Base-by-base conservation (phyloP, 768 basidiomycete species). In the Mycena filopes region DNA sequence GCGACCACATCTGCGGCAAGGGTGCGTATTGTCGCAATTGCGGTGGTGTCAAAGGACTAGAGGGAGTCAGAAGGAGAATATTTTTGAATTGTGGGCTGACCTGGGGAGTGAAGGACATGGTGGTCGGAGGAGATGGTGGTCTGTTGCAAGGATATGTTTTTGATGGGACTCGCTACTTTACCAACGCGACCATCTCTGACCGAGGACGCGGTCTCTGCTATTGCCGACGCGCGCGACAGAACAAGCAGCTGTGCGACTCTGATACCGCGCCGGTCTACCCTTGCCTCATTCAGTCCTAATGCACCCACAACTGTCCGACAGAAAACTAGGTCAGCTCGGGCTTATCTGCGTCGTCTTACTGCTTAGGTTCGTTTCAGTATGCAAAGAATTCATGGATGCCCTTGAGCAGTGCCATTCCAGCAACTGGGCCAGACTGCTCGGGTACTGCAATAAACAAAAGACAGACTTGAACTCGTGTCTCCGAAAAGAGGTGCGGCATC, bases 371-470 rank as follows among this genome's bases (percentile, higher is more conserved):
- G 31, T 63, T 41, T 26, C 58, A 93, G 92, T 81, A 40, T 94
- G 92, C 81, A 85, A 81, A 72, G 91, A 92, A 20, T 89, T 94
- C 72, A 91, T 94, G 58, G 79, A 92, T 68, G 92, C 92, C 2
- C 86, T 94, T 26, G 85, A 93, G 53, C 78, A 83, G 49, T 94
- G 92, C 72, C 92, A 94, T 72, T 73, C 79, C 21, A 84, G 80
- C 71, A 81, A 75, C 23, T 92, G 89, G 89, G 82, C 83, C 26
- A 86, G 87, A 66, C 83, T 90, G 65, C 85, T 87, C 1, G 92
- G 92, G 23, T 84, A 82, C 20, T 94, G 92, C 74, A 94, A 94
- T 71, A 78, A 72, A 61, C 81, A 84, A 55, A 94, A 94, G 78
- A 80, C 86, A 59, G 84, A 86, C 47, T 79, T 94, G 70, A 92